Evolutionary conservation across 352 stramenopile genomes (phyloP).

Genomic region (Pythium chondricola): DNA sequence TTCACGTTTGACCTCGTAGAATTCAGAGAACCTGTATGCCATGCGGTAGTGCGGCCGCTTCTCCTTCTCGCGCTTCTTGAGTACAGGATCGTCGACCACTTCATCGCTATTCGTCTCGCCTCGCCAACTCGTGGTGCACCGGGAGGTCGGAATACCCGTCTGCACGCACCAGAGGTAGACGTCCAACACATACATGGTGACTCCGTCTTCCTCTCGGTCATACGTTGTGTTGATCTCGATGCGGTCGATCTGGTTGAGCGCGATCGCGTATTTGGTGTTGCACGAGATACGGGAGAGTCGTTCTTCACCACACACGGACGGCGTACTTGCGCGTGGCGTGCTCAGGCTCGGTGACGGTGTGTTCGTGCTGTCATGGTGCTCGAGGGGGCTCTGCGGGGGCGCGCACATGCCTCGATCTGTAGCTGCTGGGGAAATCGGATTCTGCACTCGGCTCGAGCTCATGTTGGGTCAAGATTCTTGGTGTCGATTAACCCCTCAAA

Average conservation of each 20-base stretch:
- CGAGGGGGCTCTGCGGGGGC: too few relatives aligned
- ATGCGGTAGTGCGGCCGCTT: background rate
- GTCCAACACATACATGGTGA: constrained; percentile 47
- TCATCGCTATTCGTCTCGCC: background rate
- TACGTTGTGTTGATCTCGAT: constrained; percentile 35
- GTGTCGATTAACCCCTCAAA: too few relatives aligned
- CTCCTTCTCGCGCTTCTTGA: background rate
- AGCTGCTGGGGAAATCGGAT: too few relatives aligned
- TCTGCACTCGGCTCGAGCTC: too few relatives aligned
- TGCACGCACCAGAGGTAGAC: constrained; percentile 35
- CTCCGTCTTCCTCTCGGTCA: constrained; percentile 31
- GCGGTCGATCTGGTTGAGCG: constrained; percentile 55
- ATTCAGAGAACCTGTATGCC: background rate
- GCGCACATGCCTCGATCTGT: too few relatives aligned
- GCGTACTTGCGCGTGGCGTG: too few relatives aligned
- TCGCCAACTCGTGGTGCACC: background rate
- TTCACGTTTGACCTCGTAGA: background rate
- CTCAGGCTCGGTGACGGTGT: too few relatives aligned
- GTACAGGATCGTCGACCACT: background rate
- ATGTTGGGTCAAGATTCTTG: too few relatives aligned
- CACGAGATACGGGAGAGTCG: constrained; percentile 46
- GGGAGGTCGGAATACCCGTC: constrained; percentile 33
- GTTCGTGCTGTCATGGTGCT: too few relatives aligned
- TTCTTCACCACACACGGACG: too few relatives aligned
- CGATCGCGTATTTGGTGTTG: constrained; percentile 37